phyloP scores from a whole-genome alignment of 208 protist genomes.

The Crithidia expoeki region DNA sequence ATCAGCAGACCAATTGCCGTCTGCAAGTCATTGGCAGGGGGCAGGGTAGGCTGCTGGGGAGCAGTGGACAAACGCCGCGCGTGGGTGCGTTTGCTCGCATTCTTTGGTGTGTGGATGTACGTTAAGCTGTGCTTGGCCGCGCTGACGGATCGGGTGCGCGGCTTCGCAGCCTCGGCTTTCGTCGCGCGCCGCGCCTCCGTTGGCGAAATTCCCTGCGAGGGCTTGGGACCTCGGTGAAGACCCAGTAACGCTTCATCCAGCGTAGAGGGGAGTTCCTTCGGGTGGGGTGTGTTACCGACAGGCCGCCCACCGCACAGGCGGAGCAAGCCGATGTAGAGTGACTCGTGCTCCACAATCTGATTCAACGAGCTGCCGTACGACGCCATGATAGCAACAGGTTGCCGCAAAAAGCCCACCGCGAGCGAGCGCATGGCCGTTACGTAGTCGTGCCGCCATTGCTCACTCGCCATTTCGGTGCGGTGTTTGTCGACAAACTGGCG shows the following conservation, averaged over 20 bases:
- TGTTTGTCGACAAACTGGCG: neutral
- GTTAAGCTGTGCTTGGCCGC: neutral
- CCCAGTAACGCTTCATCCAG: neutral
- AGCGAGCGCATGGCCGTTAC: conserved; percentile 34
- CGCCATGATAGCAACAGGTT: conserved; percentile 18
- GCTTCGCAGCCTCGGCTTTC: neutral
- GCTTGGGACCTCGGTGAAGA: neutral
- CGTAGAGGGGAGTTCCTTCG: neutral
- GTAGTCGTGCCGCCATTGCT: conserved; percentile 30
- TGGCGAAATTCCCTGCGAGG: neutral
- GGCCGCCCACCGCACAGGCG: conserved; percentile 29
- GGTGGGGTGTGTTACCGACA: conserved; percentile 7
- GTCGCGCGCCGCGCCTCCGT: neutral
- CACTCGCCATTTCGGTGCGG: conserved; percentile 11
- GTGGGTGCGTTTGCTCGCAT: neutral
- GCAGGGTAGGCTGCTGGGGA: neutral
- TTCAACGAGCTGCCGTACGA: conserved; percentile 30
- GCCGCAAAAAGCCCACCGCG: conserved; percentile 28
- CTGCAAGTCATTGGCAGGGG: neutral
- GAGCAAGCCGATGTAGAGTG: conserved; percentile 37
- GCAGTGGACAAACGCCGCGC: conserved; percentile 1
- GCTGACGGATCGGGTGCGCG: neutral
- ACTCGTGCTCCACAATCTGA: conserved; percentile 32
- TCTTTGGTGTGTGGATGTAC: conserved; percentile 8
- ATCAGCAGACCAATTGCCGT: neutral